Conservation (phyloP, 2,329 filamentous ascomycete species). For the Hyphodiscus sp. region DNA sequence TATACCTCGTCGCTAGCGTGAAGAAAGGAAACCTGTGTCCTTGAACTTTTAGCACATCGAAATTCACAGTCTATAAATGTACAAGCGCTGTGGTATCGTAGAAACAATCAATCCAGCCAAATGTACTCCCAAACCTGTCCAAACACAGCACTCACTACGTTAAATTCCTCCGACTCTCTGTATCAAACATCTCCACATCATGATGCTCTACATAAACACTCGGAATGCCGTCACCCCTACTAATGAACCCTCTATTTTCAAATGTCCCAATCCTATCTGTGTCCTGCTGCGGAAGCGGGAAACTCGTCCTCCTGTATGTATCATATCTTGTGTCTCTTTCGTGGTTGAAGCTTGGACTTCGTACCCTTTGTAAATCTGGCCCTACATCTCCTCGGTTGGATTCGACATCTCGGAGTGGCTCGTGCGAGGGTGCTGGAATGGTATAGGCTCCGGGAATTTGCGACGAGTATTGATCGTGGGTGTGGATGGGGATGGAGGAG, state of each 20-base stretch:
- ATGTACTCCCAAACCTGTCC: not conserved
- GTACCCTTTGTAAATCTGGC: not conserved
- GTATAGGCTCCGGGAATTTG: not conserved
- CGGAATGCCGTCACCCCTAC: not conserved
- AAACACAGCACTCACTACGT: not conserved
- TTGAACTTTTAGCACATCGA: too few species aligned
- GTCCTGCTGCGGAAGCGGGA: not conserved
- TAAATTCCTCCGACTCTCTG: not conserved
- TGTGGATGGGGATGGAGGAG: not conserved
- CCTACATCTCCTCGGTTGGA: not conserved
- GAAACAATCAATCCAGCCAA: not conserved
- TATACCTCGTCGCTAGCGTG: too few species aligned
- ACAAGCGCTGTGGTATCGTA: too few species aligned
- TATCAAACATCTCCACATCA: not conserved
- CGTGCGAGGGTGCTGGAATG: not conserved
- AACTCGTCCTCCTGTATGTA: not conserved
- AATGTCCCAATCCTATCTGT: not conserved
- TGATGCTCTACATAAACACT: not conserved
- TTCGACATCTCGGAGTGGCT: not conserved
- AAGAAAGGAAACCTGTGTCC: too few species aligned
- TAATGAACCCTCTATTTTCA: not conserved
- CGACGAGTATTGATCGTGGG: too few species aligned
- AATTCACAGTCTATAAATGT: too few species aligned
- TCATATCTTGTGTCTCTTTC: not conserved
- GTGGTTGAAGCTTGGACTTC: not conserved